Evolutionary conservation across 2,329 filamentous ascomycete species (phyloP), one percentile per base, ranked within the genome.

Genomic region (Cladosporium sp.): DNA sequence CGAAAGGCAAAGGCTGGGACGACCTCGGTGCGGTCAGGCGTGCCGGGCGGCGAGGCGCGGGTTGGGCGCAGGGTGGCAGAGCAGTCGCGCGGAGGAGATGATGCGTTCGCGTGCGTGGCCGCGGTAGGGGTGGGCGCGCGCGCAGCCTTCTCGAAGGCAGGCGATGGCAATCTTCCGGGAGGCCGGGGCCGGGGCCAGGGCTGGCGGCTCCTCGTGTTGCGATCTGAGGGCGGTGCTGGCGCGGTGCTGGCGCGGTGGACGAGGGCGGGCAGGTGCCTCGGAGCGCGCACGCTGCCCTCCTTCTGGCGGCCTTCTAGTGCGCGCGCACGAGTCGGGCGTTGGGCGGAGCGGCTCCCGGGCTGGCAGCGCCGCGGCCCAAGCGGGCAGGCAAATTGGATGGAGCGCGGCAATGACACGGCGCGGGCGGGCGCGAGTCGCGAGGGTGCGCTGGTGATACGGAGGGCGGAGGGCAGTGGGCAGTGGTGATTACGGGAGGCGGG

Each of bases 231-330:
- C 16, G 16, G 16, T 18, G 16, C 22, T 28, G 22, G 22, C 22
- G 22, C 22, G 22, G 22, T 28, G 22, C 22, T 28, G 22, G 22
- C 22, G 22, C 22, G 22, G 22, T 28, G 22, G 40, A 19, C 31
- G 32, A 28, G 46, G 46, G 46, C 46, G 16, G 16, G 16, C 22
- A 5, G 22, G 22, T 28, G 22, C 22, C 22, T 4, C 5, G 7
- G 22, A 7, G 22, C 22, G 22, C 22, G 22, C 7, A 7, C 22
- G 22, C 5, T 7, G 22, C 22, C 22, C 22, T 28, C 22, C 37
- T 54, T 54, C 52, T 54, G 52, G 52, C 41, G 52, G 45, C 52
- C 40, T 49, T 54, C 52, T 54, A 54, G 52, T 38, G 52, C 22
- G 22, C 3, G 22, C 4, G 22, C 22, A 28, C 22, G 22, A 28